Conservation (phyloP, 495 filamentous ascomycete species). For the Hypomontagnella monticulosa region DNA sequence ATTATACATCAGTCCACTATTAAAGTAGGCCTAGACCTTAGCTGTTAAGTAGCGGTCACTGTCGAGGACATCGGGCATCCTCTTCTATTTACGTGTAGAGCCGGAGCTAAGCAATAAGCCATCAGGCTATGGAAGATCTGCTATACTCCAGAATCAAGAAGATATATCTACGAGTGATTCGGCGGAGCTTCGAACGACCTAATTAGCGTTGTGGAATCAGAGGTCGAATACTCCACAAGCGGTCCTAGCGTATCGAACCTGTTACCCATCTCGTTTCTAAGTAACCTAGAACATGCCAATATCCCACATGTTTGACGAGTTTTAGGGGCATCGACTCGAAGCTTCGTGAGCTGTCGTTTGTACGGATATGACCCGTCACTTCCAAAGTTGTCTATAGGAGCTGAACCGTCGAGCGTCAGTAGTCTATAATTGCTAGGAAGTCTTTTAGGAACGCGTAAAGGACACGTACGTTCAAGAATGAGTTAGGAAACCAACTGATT, state of each 20-base stretch:
- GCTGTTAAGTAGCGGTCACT: neutral
- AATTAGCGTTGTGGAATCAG: conserved; percentile 26
- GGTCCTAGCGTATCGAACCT: conserved; percentile 25
- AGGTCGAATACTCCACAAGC: conserved; percentile 26
- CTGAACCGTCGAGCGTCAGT: conserved; percentile 1
- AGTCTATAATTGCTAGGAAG: no score
- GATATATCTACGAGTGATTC: conserved; percentile 9
- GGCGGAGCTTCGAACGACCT: conserved; percentile 14
- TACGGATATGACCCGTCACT: neutral
- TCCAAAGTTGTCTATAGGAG: conserved; percentile 3
- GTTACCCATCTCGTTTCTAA: conserved; percentile 35
- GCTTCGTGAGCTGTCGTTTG: conserved; percentile 8
- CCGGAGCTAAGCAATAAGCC: conserved; percentile 28
- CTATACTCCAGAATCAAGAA: conserved; percentile 30
- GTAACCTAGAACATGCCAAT: conserved; percentile 9
- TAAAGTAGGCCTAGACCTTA: conserved; percentile 10
- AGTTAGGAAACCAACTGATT: neutral
- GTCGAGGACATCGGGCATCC: conserved; percentile 17
- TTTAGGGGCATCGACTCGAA: neutral
- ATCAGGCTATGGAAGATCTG: conserved; percentile 31
- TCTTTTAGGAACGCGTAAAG: neutral
- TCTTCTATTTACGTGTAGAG: neutral
- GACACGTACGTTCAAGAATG: neutral
- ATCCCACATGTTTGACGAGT: conserved; percentile 1
- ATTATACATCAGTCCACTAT: conserved; percentile 14